A percentile compares a stretch with the other conserved stretches of the same genome.
These are phyloP conservation scores for Pseudoneurospora amorphoporcata DNA, from an alignment of 495 filamentous ascomycete species.

Conservation along the genomic window DNA sequence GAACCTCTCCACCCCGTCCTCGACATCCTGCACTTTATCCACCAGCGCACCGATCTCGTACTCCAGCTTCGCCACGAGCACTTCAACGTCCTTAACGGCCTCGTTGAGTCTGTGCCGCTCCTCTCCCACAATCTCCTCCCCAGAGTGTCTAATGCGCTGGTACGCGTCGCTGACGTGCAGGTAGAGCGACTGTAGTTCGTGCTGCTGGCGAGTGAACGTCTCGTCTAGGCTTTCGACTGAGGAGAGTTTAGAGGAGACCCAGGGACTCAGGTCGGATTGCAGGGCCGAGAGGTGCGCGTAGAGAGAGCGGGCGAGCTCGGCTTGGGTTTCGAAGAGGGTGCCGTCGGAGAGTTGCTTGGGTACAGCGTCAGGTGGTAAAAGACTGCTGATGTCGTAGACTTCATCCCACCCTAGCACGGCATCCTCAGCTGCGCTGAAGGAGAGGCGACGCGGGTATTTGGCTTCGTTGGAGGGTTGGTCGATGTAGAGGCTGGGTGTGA, in stretches of 20 bases:
- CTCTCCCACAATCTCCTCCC: conserved; percentile 54
- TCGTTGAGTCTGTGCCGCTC: conserved; percentile 62
- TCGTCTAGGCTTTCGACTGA: conserved; percentile 54
- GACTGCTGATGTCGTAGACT: conserved; percentile 21
- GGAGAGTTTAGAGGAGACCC: conserved; percentile 56
- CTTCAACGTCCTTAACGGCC: conserved; percentile 69
- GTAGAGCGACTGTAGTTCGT: conserved; percentile 58
- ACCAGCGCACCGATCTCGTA: conserved; percentile 81
- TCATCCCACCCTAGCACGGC: conserved; percentile 66
- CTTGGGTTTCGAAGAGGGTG: conserved; percentile 11
- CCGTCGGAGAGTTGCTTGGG: not conserved
- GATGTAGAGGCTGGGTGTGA: not conserved
- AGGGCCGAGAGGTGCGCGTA: conserved; percentile 39
- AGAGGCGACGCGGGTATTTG: conserved; percentile 70
- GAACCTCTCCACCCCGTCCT: conserved; percentile 72
- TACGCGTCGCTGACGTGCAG: conserved; percentile 56
- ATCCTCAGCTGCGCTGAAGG: conserved; percentile 84
- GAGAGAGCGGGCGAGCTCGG: conserved; percentile 52
- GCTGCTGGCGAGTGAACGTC: conserved; percentile 47
- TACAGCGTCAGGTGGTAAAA: conserved; percentile 29
- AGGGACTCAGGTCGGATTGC: conserved; percentile 43
- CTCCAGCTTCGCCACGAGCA: conserved; percentile 77
- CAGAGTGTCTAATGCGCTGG: conserved; percentile 50
- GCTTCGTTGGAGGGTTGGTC: conserved; percentile 39
- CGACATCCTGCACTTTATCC: conserved; percentile 79